Evolutionary conservation across 2,329 filamentous ascomycete species (phyloP).

Genomic region (Rutstroemia sp.): DNA sequence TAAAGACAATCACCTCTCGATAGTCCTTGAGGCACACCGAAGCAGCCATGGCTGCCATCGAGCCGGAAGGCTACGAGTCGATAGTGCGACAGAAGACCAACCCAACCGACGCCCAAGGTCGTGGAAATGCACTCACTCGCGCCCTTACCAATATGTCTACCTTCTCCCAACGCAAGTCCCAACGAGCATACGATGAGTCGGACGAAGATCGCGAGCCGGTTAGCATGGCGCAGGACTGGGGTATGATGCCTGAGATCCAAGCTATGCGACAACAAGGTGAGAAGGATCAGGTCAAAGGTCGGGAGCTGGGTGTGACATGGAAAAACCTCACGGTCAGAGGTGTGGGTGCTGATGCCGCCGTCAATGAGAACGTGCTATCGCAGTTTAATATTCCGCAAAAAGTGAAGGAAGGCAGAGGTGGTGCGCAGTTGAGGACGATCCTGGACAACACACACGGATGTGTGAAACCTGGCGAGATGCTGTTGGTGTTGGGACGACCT

Average conservation of each 20-base stretch:
- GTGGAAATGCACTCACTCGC: no score
- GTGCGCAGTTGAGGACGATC: constrained; percentile 55
- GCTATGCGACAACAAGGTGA: constrained; percentile 17
- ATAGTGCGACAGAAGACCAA: no score
- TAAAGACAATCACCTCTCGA: no score
- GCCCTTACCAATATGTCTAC: background rate
- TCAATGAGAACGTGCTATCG: constrained; percentile 25
- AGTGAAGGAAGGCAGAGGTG: constrained; percentile 43
- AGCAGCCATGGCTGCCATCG: constrained; percentile 11
- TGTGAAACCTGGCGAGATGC: constrained; percentile 66
- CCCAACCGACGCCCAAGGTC: no score
- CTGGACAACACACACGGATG: constrained; percentile 59
- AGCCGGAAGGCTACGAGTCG: constrained; percentile 9
- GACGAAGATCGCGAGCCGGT: constrained; percentile 20
- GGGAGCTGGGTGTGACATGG: constrained; percentile 30
- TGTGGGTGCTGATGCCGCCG: constrained; percentile 25
- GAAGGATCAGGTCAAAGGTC: constrained; percentile 23
- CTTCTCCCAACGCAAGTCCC: background rate
- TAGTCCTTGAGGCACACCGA: no score
- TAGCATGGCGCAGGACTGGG: constrained; percentile 21
- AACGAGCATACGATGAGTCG: background rate
- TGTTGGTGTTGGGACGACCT: constrained; percentile 60
- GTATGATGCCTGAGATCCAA: constrained; percentile 25
- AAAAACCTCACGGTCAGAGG: constrained; percentile 25
- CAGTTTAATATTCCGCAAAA: constrained; percentile 21